A percentile compares a stretch with the other conserved stretches of the same genome.
These are phyloP conservation scores for Alternaria metachromatica DNA, from an alignment of 2,329 filamentous ascomycete species.

Conservation along the genomic window DNA sequence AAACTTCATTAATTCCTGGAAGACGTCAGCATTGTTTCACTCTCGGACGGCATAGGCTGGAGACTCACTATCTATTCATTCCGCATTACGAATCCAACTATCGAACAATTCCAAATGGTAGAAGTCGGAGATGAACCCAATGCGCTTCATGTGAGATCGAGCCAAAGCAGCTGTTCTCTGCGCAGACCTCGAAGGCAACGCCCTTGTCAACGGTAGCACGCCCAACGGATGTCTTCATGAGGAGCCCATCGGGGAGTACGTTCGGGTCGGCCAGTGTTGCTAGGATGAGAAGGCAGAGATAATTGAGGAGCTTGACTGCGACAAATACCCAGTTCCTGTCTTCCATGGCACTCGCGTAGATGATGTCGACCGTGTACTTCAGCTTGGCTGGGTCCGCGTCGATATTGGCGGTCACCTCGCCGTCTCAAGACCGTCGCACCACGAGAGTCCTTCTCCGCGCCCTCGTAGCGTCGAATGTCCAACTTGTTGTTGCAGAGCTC, in stretches of 20 bases:
- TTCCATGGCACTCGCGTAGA: neutral
- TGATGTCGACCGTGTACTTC: neutral
- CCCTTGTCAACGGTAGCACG: neutral
- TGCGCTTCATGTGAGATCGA: conserved; percentile 14
- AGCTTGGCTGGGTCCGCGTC: neutral
- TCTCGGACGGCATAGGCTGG: neutral
- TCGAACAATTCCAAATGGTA: neutral
- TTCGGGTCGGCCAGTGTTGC: neutral
- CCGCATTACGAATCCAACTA: neutral
- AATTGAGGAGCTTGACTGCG: neutral
- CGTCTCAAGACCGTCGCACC: neutral
- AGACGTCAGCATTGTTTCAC: neutral
- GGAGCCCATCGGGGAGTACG: neutral
- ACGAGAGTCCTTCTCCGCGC: neutral
- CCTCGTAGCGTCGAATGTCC: neutral
- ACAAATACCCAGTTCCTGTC: neutral
- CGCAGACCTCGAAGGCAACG: neutral
- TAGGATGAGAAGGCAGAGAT: neutral
- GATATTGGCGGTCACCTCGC: neutral
- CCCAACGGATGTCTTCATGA: neutral
- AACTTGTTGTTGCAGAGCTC: neutral
- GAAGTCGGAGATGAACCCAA: neutral
- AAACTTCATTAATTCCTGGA: neutral
- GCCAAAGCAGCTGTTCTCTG: conserved; percentile 10
- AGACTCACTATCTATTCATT: neutral